Evolutionary conservation across 225 moss, liverwort and hornwort species (phyloP).

Genomic region (Physcomitrium patens): DNA sequence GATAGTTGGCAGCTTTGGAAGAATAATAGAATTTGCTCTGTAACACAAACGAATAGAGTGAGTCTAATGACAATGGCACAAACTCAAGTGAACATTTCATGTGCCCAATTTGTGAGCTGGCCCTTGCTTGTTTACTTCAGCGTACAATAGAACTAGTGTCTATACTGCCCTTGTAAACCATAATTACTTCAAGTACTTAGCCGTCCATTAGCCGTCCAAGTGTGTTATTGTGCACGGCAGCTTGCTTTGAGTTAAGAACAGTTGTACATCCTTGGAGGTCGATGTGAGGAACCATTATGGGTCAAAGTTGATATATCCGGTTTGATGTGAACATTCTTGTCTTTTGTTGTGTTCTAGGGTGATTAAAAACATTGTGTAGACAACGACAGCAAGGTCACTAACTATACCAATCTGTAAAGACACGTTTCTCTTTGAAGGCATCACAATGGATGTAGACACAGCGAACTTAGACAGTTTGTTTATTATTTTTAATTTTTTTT

Average conservation of each 20-base stretch:
- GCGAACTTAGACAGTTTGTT: conserved; percentile 10
- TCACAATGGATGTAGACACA: neutral
- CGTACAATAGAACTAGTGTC: conserved; percentile 13
- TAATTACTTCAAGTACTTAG: neutral
- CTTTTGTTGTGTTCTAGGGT: conserved; percentile 27
- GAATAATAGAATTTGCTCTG: no score
- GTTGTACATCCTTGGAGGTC: neutral
- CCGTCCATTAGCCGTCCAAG: no score
- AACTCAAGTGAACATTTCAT: no score
- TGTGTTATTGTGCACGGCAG: neutral
- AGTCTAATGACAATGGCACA: neutral
- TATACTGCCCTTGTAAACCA: neutral
- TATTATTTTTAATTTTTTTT: no score
- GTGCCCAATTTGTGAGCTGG: no score
- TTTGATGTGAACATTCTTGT: conserved; percentile 26
- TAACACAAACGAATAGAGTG: conserved; percentile 12
- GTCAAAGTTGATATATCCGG: no score
- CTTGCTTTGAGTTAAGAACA: neutral
- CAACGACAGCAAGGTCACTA: conserved; percentile 18
- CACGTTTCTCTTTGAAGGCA: neutral
- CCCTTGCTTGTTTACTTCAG: neutral
- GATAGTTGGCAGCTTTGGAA: neutral
- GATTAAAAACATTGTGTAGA: conserved; percentile 30
- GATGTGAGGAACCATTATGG: neutral
- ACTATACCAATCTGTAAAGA: conserved; percentile 7